phyloP scores from a whole-genome alignment of 495 filamentous ascomycete genomes.

The Penicillium antarcticum region DNA sequence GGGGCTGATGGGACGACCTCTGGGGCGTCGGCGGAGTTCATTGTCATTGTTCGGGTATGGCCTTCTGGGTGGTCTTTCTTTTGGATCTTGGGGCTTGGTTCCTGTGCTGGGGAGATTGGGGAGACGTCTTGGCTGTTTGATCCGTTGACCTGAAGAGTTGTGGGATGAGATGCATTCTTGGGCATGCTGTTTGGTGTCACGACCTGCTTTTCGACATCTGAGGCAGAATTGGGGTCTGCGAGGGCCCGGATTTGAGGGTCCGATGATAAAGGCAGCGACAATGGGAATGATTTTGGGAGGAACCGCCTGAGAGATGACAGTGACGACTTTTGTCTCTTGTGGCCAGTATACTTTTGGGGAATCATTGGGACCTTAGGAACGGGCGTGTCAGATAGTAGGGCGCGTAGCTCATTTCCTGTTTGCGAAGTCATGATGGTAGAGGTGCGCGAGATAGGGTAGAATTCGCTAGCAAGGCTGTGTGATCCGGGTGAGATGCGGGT shows the following conservation, averaged over 20 bases:
- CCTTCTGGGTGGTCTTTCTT: conserved; percentile 1
- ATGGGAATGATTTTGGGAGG: conserved; percentile 33
- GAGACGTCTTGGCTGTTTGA: background rate
- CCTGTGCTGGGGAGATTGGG: background rate
- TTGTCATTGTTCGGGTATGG: conserved; percentile 31
- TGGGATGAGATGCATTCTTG: background rate
- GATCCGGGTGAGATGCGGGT: conserved; percentile 22
- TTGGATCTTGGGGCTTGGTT: background rate
- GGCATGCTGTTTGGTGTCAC: conserved; percentile 10
- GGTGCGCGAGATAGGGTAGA: conserved; percentile 32
- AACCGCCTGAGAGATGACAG: conserved; percentile 36
- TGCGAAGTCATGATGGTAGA: conserved; percentile 27
- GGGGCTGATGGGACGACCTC: conserved; percentile 30
- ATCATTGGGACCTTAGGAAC: conserved; percentile 19
- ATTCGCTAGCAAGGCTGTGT: conserved; percentile 20
- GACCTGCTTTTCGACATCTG: conserved; percentile 32
- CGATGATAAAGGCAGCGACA: conserved; percentile 32
- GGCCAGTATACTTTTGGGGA: conserved; percentile 16
- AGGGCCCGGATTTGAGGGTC: conserved; percentile 45
- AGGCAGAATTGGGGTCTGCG: conserved; percentile 26
- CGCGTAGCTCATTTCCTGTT: conserved; percentile 16
- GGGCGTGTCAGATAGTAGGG: conserved; percentile 22
- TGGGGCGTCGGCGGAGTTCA: conserved; percentile 40
- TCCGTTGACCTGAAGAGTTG: background rate
- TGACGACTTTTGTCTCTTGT: conserved; percentile 38